These are phyloP conservation scores for Shiraia sp. DNA, from an alignment of 2,329 filamentous ascomycete genomes.

Conservation along the genomic window DNA sequence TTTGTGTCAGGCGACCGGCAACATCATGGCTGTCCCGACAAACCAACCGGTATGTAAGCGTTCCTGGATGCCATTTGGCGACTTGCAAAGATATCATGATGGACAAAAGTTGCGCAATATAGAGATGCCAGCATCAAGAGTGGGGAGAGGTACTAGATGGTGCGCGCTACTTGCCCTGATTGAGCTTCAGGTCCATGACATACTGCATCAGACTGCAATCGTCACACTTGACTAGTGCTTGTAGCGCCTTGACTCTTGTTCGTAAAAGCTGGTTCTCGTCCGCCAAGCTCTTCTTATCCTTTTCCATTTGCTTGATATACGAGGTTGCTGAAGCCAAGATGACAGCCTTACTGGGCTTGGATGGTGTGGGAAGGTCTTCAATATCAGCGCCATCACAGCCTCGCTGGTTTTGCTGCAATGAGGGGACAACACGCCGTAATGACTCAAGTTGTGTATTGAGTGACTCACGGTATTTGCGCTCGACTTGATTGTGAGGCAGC, in stretches of 20 bases:
- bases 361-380: constrained; percentile 48
- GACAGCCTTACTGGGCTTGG: constrained; percentile 51
- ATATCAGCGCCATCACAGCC: constrained; percentile 47
- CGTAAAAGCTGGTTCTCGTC: constrained; percentile 46
- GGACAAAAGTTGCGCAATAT: no score
- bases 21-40: no score
- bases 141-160: no score
- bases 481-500: constrained; percentile 51
- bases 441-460: constrained; percentile 52
- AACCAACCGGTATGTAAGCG: no score
- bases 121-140: no score
- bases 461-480: constrained; percentile 52
- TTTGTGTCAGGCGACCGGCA: no score
- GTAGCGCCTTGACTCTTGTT: constrained; percentile 47
- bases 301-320: constrained; percentile 52
- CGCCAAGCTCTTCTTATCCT: constrained; percentile 45
- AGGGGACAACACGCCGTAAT: constrained; percentile 45
- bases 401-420: constrained; percentile 43
- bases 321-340: constrained; percentile 52
- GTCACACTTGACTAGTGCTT: constrained; percentile 51
- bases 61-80: no score
- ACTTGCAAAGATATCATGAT: no score
- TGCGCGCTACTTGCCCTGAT: constrained; percentile 28
- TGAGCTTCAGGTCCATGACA: constrained; percentile 47
- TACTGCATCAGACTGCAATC: constrained; percentile 52